Conservation (phyloP, 1,139 yeast species). For the Pichia sp. region DNA sequence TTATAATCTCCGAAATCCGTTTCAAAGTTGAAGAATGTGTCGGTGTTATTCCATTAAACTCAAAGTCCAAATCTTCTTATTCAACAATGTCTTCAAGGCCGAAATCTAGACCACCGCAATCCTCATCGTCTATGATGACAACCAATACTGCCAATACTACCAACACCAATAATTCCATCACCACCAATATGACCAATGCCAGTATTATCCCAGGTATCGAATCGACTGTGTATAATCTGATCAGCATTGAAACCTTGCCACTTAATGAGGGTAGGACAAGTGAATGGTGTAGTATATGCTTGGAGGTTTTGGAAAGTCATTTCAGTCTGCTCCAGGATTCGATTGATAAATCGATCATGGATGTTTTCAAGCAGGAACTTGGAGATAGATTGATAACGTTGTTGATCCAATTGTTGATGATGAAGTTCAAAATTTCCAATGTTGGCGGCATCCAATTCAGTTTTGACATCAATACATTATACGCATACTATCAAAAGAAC, state of each 20-base stretch:
- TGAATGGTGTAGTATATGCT: conserved; percentile 59
- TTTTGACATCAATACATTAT: conserved; percentile 69
- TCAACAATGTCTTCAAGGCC: conserved; percentile 1
- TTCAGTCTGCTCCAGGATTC: conserved; percentile 72
- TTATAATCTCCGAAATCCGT: conserved; percentile 67
- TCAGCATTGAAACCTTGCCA: conserved; percentile 20
- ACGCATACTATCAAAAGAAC: conserved; percentile 60
- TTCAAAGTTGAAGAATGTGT: conserved; percentile 16
- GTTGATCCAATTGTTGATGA: conserved; percentile 67
- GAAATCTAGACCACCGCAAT: conserved; percentile 8
- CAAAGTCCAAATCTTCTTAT: conserved; percentile 3
- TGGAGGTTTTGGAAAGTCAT: conserved; percentile 65
- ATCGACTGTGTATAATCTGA: conserved; percentile 34
- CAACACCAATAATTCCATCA: background rate
- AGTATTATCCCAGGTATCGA: conserved; percentile 2
- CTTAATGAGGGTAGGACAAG: conserved; percentile 44
- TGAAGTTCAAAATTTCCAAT: conserved; percentile 64
- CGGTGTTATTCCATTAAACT: conserved; percentile 14
- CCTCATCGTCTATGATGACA: conserved; percentile 9
- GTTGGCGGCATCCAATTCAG: conserved; percentile 79
- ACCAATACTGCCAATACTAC: background rate
- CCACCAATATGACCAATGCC: background rate
- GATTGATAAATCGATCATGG: conserved; percentile 83
- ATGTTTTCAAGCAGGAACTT: conserved; percentile 90
- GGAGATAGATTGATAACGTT: conserved; percentile 81